Percentiles rank a stretch among this genome's conserved stretches.
Evolutionary conservation across 1,284 basidiomycete genomes (phyloP).

Genomic region (Papiliotrema fonsecae): DNA sequence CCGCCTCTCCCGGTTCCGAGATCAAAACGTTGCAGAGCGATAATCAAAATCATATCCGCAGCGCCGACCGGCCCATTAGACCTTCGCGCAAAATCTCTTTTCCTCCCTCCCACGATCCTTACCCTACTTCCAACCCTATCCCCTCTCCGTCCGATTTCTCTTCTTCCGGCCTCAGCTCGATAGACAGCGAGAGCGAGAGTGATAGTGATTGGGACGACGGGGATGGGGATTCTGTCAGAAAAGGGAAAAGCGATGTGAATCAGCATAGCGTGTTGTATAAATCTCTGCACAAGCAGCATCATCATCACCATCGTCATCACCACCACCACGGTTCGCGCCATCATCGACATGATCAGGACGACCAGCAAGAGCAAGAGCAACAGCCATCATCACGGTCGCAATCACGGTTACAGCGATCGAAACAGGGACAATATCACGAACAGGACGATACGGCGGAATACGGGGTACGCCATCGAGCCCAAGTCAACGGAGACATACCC

Average conservation of each 20-base stretch:
- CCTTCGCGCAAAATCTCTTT: not conserved
- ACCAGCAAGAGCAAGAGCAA: not conserved
- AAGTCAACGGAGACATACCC: too few species aligned
- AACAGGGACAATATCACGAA: too few species aligned
- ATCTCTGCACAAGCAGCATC: not conserved
- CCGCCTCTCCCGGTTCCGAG: not conserved
- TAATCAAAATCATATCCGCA: not conserved
- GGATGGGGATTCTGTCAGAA: not conserved
- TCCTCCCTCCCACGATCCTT: not conserved
- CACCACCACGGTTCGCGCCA: conserved; percentile 1
- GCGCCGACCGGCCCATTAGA: not conserved
- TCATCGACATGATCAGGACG: not conserved
- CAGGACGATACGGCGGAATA: too few species aligned
- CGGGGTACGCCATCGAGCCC: too few species aligned
- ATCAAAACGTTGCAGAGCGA: not conserved
- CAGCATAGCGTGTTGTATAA: too few species aligned
- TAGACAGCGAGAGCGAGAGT: not conserved
- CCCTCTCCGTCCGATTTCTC: not conserved
- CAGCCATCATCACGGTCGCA: too few species aligned
- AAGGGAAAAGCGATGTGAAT: too few species aligned
- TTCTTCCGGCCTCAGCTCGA: conserved; percentile 1
- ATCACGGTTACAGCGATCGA: too few species aligned
- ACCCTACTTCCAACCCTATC: not conserved
- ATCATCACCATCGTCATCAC: not conserved
- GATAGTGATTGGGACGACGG: not conserved